Evolutionary conservation across 2,329 filamentous ascomycete species (phyloP).

Genomic region (Phaeosphaeriaceae sp.): DNA sequence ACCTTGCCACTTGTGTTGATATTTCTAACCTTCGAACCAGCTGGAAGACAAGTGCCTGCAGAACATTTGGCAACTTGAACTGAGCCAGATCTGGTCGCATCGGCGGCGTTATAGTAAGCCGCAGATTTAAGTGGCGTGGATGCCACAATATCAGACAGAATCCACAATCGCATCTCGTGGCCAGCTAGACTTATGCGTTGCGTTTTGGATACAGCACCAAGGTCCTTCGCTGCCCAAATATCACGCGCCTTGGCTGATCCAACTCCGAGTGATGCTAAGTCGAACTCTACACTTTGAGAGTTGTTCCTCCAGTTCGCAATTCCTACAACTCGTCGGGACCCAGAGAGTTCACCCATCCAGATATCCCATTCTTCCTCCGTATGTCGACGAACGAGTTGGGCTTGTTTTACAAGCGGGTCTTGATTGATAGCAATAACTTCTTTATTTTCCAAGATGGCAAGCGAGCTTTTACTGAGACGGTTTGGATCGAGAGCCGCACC

Average conservation of each 20-base stretch:
- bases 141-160: conserved; percentile 42
- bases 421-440: conserved; percentile 66
- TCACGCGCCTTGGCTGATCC: conserved; percentile 43
- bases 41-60: conserved; percentile 34
- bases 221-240: conserved; percentile 41
- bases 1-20: conserved; percentile 34
- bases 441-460: conserved; percentile 52
- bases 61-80: conserved; percentile 35
- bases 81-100: conserved; percentile 39
- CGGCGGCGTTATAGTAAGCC: conserved; percentile 40
- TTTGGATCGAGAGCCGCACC: conserved; percentile 46
- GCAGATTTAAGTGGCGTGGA: conserved; percentile 15
- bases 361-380: conserved; percentile 49
- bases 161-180: conserved; percentile 41
- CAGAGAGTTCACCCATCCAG: conserved; percentile 47
- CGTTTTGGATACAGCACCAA: conserved; percentile 21
- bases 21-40: conserved; percentile 41
- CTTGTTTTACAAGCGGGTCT: conserved; percentile 60
- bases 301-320: conserved; percentile 49
- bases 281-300: conserved; percentile 36
- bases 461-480: conserved; percentile 27
- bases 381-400: conserved; percentile 54
- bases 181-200: conserved; percentile 25
- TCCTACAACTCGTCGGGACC: conserved; percentile 43
- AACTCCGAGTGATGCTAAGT: conserved; percentile 42